A percentile compares a stretch with the other conserved stretches of the same genome.
These are phyloP conservation scores for Sorghum bicolor DNA, from an alignment of 176 grass and related monocot species.

Conservation along the genomic window DNA sequence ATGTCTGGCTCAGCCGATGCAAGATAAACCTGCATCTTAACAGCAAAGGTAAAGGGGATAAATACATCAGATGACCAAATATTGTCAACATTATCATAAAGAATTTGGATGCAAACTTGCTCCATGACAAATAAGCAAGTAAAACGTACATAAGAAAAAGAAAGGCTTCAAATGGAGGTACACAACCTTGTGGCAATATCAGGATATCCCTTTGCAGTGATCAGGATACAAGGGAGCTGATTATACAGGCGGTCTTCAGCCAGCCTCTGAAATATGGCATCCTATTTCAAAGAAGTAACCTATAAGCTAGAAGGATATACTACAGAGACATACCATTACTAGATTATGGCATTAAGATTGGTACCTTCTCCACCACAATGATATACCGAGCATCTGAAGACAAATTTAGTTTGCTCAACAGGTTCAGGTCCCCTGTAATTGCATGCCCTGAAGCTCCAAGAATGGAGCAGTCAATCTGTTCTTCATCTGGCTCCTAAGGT, in stretches of 20 bases:
- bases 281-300: constrained; percentile 42
- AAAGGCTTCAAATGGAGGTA: background rate
- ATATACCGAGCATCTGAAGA: constrained; percentile 76
- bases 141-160: background rate
- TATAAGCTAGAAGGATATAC: background rate
- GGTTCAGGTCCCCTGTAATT: constrained; percentile 74
- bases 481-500: constrained; percentile 53
- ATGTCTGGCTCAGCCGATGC: constrained; percentile 67
- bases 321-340: background rate
- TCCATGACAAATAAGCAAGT: background rate
- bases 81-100: background rate
- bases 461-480: constrained; percentile 70
- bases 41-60: background rate
- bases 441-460: constrained; percentile 76
- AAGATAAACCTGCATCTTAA: constrained; percentile 64
- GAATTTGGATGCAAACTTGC: background rate
- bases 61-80: background rate
- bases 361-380: constrained; percentile 89
- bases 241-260: constrained; percentile 82
- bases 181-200: constrained; percentile 86
- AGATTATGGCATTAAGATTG: background rate
- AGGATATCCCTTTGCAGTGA: constrained; percentile 98
- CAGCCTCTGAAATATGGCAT: constrained; percentile 97
- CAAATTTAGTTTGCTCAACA: constrained; percentile 61
- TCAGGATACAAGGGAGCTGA: constrained; percentile 78